phyloP scores from a whole-genome alignment of 2,329 filamentous ascomycete species.

The Aaosphaeria arxii region DNA sequence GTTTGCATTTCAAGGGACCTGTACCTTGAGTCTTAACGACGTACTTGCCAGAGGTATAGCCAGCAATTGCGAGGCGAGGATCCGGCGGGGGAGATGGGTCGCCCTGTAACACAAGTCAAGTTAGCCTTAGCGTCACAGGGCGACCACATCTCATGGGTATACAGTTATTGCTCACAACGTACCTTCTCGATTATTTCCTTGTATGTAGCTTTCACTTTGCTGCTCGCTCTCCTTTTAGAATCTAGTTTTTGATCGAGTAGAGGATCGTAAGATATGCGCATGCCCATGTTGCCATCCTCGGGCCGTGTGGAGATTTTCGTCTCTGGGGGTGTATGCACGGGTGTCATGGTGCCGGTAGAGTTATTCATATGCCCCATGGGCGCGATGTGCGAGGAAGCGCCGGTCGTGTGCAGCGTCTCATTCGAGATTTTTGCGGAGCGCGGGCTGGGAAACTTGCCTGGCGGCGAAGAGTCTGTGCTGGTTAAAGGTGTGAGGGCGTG shows the following conservation, averaged over 20 bases:
- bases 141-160: constrained; percentile 33
- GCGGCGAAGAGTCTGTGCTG: constrained; percentile 63
- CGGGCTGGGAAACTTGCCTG: constrained; percentile 55
- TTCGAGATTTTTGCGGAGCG: constrained; percentile 40
- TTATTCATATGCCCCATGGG: constrained; percentile 25
- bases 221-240: constrained; percentile 33
- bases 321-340: constrained; percentile 43
- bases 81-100: constrained; percentile 78
- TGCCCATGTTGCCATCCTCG: constrained; percentile 54
- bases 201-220: constrained; percentile 44
- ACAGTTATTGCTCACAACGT: constrained; percentile 30
- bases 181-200: constrained; percentile 49
- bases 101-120: constrained; percentile 56
- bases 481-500: constrained; percentile 64
- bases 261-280: constrained; percentile 60
- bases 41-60: constrained; percentile 54
- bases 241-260: constrained; percentile 53
- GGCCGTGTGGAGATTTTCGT: constrained; percentile 49
- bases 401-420: constrained; percentile 33
- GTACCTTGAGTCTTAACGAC: constrained; percentile 55
- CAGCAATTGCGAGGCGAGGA: constrained; percentile 69
- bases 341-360: constrained; percentile 49
- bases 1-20: constrained; percentile 63
- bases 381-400: constrained; percentile 27
- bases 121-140: constrained; percentile 41